Percentiles rank a stretch among this genome's conserved stretches.
Conservation (phyloP, 352 stramenopile species). For the Aphanomyces stellatus region DNA sequence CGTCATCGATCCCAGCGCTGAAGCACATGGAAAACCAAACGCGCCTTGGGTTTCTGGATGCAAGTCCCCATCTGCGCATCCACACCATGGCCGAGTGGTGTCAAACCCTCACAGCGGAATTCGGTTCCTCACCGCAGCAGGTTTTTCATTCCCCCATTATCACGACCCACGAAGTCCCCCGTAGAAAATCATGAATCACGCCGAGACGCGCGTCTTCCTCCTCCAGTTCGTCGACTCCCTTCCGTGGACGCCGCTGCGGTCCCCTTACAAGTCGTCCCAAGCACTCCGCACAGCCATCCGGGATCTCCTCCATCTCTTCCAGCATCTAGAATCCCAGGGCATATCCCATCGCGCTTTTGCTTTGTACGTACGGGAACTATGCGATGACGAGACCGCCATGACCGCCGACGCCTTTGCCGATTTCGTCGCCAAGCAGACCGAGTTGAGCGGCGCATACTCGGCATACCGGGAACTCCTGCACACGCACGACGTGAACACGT, state of each 20-base stretch:
- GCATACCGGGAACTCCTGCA: conserved; percentile 44
- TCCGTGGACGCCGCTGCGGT: neutral
- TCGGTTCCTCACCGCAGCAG: neutral
- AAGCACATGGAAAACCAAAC: neutral
- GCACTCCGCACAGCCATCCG: conserved; percentile 40
- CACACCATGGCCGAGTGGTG: neutral
- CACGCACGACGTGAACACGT: conserved; percentile 48
- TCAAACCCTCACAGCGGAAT: neutral
- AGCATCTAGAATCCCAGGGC: conserved; percentile 50
- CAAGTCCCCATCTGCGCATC: neutral
- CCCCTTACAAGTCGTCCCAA: conserved; percentile 23
- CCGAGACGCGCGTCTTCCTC: neutral
- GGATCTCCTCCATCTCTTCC: conserved; percentile 65
- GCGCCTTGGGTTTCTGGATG: neutral
- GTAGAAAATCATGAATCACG: conserved; percentile 9
- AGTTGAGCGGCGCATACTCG: conserved; percentile 26
- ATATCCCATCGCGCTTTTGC: conserved; percentile 38
- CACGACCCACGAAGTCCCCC: no score
- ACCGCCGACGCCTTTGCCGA: neutral
- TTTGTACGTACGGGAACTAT: conserved; percentile 9
- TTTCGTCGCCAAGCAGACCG: neutral
- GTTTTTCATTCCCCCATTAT: no score
- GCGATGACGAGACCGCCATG: neutral
- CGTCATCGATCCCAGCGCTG: neutral
- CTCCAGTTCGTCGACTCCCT: conserved; percentile 3